These are phyloP conservation scores for Poterioochromonas sp. DNA, from an alignment of 352 stramenopile species.

Conservation along the genomic window DNA sequence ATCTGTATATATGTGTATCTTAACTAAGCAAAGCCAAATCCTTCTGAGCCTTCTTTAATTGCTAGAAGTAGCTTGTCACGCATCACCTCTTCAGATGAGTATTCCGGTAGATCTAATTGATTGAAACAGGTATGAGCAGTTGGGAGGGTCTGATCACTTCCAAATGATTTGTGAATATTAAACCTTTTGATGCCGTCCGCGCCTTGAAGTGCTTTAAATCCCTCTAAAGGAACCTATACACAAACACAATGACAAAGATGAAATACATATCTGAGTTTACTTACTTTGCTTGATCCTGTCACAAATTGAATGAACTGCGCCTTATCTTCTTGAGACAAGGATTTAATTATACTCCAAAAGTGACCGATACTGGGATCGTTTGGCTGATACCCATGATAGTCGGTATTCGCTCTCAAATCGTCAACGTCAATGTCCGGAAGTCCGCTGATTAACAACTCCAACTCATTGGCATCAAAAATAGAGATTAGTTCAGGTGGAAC, in stretches of 20 bases:
- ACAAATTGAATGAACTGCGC: constrained; percentile 89
- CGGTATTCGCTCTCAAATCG: constrained; percentile 88
- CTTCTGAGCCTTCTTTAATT: constrained; percentile 88
- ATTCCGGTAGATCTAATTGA: constrained; percentile 90
- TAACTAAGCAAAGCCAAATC: constrained; percentile 96
- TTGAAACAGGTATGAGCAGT: constrained; percentile 98
- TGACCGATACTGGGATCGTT: constrained; percentile 70
- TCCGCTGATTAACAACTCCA: constrained; percentile 89
- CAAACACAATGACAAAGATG: constrained; percentile 64
- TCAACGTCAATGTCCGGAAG: constrained; percentile 89
- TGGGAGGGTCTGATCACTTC: constrained; percentile 71
- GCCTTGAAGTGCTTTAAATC: constrained; percentile 91
- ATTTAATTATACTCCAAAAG: constrained; percentile 89
- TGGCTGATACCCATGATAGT: constrained; percentile 70
- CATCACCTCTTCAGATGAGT: constrained; percentile 89
- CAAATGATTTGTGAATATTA: constrained; percentile 91
- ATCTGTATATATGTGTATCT: too few relatives aligned
- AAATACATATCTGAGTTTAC: constrained; percentile 42
- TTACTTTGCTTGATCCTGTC: constrained; percentile 83
- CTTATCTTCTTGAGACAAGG: constrained; percentile 82
- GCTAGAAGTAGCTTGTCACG: constrained; percentile 87
- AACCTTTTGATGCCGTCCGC: constrained; percentile 92
- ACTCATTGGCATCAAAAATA: constrained; percentile 87
- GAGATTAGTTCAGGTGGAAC: constrained; percentile 83
- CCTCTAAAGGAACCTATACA: constrained; percentile 67